Conservation (phyloP, 371 early-diverging fungal genomes). For the Chytridiales sp. region DNA sequence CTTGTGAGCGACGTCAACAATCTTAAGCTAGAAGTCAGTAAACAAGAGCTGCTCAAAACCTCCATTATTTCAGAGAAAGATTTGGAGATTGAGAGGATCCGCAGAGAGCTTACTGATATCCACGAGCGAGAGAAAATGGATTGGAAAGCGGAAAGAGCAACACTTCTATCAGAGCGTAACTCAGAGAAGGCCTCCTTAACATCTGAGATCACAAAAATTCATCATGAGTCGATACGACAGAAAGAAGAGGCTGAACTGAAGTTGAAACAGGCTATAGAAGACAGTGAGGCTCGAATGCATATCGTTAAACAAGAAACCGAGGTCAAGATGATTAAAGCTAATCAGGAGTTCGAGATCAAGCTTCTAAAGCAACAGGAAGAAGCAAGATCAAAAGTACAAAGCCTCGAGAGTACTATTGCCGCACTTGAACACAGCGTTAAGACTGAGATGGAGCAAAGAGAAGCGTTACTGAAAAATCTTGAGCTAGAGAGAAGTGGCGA, state of each 20-base stretch:
- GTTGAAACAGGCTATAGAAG: neutral
- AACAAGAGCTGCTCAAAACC: constrained; percentile 2
- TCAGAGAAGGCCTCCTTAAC: constrained; percentile 6
- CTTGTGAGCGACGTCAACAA: constrained; percentile 2
- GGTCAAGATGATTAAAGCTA: neutral
- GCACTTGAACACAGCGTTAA: neutral
- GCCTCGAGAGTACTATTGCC: constrained; percentile 1
- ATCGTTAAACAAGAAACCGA: constrained; percentile 7
- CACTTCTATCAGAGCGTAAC: no score
- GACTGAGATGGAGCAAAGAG: constrained; percentile 8
- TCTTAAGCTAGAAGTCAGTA: constrained; percentile 14
- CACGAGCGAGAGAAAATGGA: no score
- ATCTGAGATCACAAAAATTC: neutral
- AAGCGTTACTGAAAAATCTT: constrained; percentile 1
- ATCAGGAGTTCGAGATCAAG: constrained; percentile 7
- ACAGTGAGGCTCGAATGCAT: constrained; percentile 4
- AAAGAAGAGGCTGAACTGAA: constrained; percentile 14
- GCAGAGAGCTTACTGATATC: no score
- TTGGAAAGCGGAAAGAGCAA: no score
- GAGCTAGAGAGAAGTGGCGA: constrained; percentile 23
- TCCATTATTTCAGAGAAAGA: constrained; percentile 3
- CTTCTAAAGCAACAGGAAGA: constrained; percentile 15
- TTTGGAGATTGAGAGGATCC: no score
- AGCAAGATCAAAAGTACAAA: constrained; percentile 3
- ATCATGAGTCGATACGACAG: no score